Evolutionary conservation across 192 early-diverging fungal genomes (phyloP).

Genomic region (Rhizophagus clarus): DNA sequence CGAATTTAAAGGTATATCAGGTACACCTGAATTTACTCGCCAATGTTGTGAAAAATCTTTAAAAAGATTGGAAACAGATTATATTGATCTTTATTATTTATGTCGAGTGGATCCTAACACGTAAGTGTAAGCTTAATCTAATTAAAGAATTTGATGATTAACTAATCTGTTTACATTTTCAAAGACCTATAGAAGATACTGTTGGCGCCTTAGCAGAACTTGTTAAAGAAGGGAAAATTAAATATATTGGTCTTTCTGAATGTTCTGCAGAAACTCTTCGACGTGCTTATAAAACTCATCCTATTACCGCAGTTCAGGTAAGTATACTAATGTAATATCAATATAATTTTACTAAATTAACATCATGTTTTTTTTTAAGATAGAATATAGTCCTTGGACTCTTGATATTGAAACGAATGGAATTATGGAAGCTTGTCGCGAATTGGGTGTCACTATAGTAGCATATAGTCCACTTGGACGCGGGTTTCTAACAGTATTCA

Average conservation of each 20-base stretch:
- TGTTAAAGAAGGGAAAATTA: too few species aligned
- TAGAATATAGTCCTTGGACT: constrained; percentile 20
- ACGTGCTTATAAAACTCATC: too few species aligned
- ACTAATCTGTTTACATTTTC: background rate
- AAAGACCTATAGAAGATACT: constrained; percentile 41
- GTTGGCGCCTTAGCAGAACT: too few species aligned
- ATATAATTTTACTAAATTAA: too few species aligned
- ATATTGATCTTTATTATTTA: constrained; percentile 43
- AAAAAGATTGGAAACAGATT: constrained; percentile 37
- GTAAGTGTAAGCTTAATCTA: constrained; percentile 10
- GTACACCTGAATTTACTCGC: constrained; percentile 53
- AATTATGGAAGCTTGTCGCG: constrained; percentile 67
- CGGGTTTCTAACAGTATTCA: constrained; percentile 62
- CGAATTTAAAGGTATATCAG: constrained; percentile 29
- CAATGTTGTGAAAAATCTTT: constrained; percentile 31
- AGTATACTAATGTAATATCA: too few species aligned
- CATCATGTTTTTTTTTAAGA: background rate
- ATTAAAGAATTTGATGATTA: background rate
- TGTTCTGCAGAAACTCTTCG: too few species aligned
- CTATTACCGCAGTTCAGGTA: too few species aligned
- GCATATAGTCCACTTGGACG: constrained; percentile 75
- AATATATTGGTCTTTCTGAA: too few species aligned
- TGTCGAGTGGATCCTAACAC: constrained; percentile 41
- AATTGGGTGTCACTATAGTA: constrained; percentile 71
- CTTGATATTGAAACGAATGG: constrained; percentile 57